Evolutionary conservation across 768 basidiomycete genomes (phyloP).

Genomic region (Bullera alba): DNA sequence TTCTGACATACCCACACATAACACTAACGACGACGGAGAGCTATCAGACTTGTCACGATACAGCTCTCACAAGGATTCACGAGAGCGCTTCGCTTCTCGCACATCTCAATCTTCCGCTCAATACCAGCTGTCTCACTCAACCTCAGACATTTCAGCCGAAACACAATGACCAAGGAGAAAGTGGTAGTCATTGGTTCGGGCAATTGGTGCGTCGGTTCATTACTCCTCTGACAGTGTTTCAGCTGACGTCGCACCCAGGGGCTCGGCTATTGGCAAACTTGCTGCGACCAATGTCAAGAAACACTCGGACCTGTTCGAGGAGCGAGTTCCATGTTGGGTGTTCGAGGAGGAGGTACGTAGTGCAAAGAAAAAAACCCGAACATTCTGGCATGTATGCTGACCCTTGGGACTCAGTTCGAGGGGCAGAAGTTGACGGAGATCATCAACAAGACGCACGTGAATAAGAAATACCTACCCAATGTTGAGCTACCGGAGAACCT

Average conservation of each 20-base stretch:
- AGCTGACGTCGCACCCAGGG: conserved; percentile 33
- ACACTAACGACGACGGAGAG: too few species aligned
- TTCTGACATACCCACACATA: too few species aligned
- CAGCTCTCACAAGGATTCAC: too few species aligned
- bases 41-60: too few species aligned
- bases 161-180: conserved; percentile 39
- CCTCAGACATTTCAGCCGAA: background rate
- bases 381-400: background rate
- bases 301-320: conserved; percentile 46
- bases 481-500: conserved; percentile 48
- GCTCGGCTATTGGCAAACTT: conserved; percentile 48
- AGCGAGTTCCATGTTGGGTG: conserved; percentile 50
- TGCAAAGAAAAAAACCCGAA: background rate
- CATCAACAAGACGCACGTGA: conserved; percentile 50
- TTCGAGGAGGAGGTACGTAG: conserved; percentile 48
- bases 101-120: too few species aligned
- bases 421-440: conserved; percentile 48
- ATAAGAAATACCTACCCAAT: conserved; percentile 46
- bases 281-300: conserved; percentile 46
- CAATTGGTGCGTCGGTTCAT: conserved; percentile 40
- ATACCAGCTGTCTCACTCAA: too few species aligned
- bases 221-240: background rate
- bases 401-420: conserved; percentile 35
- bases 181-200: conserved; percentile 47
- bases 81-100: too few species aligned